Evolutionary conservation across 306 rosid genomes (phyloP), one percentile per base, ranked within the genome.

Genomic region (Quercus agrifolia): DNA sequence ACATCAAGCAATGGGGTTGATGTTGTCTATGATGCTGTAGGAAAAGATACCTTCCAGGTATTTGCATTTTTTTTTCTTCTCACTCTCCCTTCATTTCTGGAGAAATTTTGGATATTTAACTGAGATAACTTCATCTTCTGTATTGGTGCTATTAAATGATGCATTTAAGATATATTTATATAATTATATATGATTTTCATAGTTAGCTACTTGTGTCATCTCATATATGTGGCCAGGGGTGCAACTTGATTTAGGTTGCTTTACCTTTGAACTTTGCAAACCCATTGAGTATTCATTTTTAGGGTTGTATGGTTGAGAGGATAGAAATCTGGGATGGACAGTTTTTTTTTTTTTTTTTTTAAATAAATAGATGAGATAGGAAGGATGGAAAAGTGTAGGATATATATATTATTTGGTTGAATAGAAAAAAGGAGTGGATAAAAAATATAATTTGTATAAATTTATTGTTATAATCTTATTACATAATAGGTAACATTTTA

Each of bases 31-130:
- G 98, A 94, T 86, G 92, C 97, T 77, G 97, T 94, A 3, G 97
- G 97, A 80, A 94, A 92, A 82, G 97, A 92, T 51, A 92, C 98
- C 56, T 94, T 94, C 80, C 83, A 91, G 97, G 98, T 92, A 92
- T 68, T 56, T 4, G 64, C 61, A 74, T 21, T 77, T 31, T 2
- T 5, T 25, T 46, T 54, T 61, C 10, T 62, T 62, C 35, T 27
- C 56, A n/a, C 72, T 25, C 14, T 33, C 13, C 55, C 51, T 18
- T 4, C 6, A 13, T 30, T 64, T 64, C 38, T 64, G 44, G 30
- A 3, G 35, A 4, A 61, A 11, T 61, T 27, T 11, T 23, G 44
- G 62, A 56, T 1, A n/a, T 56, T 18, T 56, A 19, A 58, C 23
- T 58, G 64, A 57, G 63, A 58, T 21, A 58, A 13, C 64, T 15